Conservation (phyloP, 371 early-diverging fungal genomes). For the Mortierella sp. region DNA sequence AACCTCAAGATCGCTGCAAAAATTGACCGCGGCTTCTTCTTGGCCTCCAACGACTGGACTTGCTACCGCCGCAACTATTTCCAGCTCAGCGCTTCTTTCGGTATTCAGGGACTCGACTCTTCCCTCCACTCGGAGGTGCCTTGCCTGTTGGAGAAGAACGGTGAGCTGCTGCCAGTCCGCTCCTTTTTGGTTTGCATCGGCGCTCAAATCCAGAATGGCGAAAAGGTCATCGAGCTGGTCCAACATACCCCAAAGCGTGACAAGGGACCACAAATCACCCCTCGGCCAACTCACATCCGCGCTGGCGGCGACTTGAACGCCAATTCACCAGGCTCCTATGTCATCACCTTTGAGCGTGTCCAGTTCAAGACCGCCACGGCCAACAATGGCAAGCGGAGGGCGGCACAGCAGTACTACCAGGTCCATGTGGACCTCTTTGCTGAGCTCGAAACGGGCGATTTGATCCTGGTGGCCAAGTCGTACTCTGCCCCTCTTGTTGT, state of each 20-base stretch:
- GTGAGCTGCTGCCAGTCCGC: conserved; percentile 64
- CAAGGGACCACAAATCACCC: conserved; percentile 91
- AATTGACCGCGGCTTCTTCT: conserved; percentile 87
- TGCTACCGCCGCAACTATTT: conserved; percentile 98
- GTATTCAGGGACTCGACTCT: conserved; percentile 65
- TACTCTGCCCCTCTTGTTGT: conserved; percentile 93
- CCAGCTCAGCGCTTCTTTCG: conserved; percentile 87
- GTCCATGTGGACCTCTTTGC: conserved; percentile 81
- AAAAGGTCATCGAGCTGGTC: conserved; percentile 84
- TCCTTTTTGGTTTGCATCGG: conserved; percentile 82
- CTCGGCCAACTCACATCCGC: conserved; percentile 71
- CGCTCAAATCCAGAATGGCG: conserved; percentile 80
- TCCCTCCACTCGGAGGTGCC: conserved; percentile 66
- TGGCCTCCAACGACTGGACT: conserved; percentile 91
- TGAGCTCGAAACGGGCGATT: conserved; percentile 66
- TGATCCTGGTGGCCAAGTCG: conserved; percentile 74
- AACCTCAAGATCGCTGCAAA: conserved; percentile 71
- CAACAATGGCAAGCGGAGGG: conserved; percentile 92
- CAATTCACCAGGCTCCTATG: conserved; percentile 69
- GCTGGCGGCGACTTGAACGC: conserved; percentile 72
- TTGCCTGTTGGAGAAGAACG: conserved; percentile 72
- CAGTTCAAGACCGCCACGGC: conserved; percentile 98
- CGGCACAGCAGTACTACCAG: conserved; percentile 94
- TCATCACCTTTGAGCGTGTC: conserved; percentile 91
- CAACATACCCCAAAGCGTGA: conserved; percentile 97